Conservation (phyloP, 805 yeast species). For the Spathaspora boniae region DNA sequence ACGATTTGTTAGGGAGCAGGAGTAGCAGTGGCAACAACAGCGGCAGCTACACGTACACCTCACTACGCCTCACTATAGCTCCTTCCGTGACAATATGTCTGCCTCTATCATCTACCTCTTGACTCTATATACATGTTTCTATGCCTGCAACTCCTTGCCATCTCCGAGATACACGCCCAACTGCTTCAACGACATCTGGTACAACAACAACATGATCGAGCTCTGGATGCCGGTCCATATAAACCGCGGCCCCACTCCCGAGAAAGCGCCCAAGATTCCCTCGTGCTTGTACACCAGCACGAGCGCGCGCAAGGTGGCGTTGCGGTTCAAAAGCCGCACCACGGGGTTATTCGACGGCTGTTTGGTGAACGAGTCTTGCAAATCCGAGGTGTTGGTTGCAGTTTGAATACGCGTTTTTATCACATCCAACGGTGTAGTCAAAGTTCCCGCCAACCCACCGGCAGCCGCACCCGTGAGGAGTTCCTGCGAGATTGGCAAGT, state of each 20-base stretch:
- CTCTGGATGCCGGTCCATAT: constrained; percentile 97
- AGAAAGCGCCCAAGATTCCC: constrained; percentile 76
- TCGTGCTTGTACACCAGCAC: constrained; percentile 57
- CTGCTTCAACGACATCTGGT: constrained; percentile 69
- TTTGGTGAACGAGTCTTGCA: background rate
- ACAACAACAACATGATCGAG: constrained; percentile 85
- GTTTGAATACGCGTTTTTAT: constrained; percentile 93
- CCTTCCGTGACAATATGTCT: no score
- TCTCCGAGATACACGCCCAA: constrained; percentile 28
- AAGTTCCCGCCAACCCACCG: constrained; percentile 85
- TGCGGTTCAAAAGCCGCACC: constrained; percentile 12
- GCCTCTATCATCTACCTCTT: no score
- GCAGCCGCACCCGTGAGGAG: constrained; percentile 91
- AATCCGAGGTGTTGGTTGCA: constrained; percentile 42
- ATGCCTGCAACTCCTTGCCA: constrained; percentile 1
- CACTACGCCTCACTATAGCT: no score
- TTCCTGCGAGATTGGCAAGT: constrained; percentile 59
- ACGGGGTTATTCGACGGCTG: constrained; percentile 5
- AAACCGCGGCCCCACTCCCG: constrained; percentile 95
- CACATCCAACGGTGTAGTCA: constrained; percentile 91
- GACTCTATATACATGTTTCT: no score
- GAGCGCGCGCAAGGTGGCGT: constrained; percentile 31
- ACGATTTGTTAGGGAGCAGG: no score
- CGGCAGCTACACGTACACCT: no score
- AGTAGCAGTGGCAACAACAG: no score